phyloP scores from a whole-genome alignment of 2,329 filamentous ascomycete species.

The Clarireedia hainanense region DNA sequence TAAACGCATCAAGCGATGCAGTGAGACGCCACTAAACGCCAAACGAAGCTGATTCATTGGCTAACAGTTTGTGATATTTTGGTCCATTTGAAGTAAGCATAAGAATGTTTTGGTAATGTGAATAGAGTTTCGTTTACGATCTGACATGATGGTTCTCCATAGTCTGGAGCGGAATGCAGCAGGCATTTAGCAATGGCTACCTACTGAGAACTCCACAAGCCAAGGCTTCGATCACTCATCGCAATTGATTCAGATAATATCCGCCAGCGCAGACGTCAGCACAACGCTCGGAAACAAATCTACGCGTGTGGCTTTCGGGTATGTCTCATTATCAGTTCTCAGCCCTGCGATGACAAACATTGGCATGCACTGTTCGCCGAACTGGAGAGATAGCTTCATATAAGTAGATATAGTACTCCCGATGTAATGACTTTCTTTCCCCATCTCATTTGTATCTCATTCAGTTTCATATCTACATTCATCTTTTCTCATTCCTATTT shows the following conservation, averaged over 20 bases:
- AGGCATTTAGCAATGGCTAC: not conserved
- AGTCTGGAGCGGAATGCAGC: not conserved
- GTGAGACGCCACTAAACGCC: not conserved
- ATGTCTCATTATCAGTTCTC: not conserved
- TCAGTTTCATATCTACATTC: not conserved
- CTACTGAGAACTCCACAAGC: no score
- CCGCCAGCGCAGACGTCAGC: not conserved
- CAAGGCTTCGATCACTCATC: not conserved
- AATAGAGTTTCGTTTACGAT: not conserved
- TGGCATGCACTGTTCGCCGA: not conserved
- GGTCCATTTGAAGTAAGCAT: not conserved
- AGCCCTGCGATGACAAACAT: not conserved
- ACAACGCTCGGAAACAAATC: not conserved
- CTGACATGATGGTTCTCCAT: not conserved
- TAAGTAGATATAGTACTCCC: not conserved
- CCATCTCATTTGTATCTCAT: conserved; percentile 1
- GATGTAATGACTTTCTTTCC: not conserved
- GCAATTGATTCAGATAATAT: not conserved
- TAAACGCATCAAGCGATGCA: not conserved
- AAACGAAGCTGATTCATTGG: not conserved
- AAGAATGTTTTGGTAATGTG: not conserved
- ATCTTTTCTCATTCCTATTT: not conserved
- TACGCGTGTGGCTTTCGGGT: not conserved
- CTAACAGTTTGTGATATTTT: not conserved
- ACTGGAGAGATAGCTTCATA: not conserved